These are phyloP conservation scores for Aureoboletus auriporus DNA, from an alignment of 768 basidiomycete species.

Conservation along the genomic window DNA sequence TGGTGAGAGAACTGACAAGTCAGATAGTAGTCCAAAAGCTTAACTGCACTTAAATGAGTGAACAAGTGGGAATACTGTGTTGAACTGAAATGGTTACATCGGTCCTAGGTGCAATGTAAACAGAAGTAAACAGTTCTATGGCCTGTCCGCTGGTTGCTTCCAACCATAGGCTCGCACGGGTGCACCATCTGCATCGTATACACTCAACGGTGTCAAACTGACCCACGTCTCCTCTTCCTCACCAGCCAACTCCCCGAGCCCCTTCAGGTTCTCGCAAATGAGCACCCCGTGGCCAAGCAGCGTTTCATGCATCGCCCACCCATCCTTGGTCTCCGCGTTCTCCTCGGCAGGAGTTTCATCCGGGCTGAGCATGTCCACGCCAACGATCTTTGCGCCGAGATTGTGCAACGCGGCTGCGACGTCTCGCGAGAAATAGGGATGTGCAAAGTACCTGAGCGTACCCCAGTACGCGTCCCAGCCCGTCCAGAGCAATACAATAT, in stretches of 20 bases:
- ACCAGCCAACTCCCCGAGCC: constrained; percentile 40
- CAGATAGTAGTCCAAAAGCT: background rate
- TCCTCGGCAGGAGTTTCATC: constrained; percentile 47
- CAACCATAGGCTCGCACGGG: constrained; percentile 70
- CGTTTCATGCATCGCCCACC: constrained; percentile 53
- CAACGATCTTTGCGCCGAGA: constrained; percentile 54
- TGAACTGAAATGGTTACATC: constrained; percentile 8
- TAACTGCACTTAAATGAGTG: constrained; percentile 4
- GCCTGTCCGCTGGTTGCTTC: constrained; percentile 14
- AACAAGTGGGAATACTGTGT: background rate
- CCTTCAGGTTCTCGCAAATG: constrained; percentile 69
- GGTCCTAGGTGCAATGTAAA: constrained; percentile 8
- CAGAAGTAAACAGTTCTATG: constrained; percentile 9
- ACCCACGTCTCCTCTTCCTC: constrained; percentile 36
- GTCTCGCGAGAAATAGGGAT: constrained; percentile 57
- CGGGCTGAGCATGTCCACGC: constrained; percentile 62
- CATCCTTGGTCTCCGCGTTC: constrained; percentile 8
- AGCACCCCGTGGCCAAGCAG: constrained; percentile 59
- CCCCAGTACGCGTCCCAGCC: constrained; percentile 64
- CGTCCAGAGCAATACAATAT: constrained; percentile 56
- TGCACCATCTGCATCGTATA: constrained; percentile 62
- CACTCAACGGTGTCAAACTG: constrained; percentile 53
- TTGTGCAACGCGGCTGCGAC: constrained; percentile 48
- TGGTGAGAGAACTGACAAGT: background rate
- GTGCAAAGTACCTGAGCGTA: constrained; percentile 48